Percentiles rank a stretch among this genome's conserved stretches.
phyloP scores from a whole-genome alignment of 805 yeast genomes.

The Cyberlindnera veronae region DNA sequence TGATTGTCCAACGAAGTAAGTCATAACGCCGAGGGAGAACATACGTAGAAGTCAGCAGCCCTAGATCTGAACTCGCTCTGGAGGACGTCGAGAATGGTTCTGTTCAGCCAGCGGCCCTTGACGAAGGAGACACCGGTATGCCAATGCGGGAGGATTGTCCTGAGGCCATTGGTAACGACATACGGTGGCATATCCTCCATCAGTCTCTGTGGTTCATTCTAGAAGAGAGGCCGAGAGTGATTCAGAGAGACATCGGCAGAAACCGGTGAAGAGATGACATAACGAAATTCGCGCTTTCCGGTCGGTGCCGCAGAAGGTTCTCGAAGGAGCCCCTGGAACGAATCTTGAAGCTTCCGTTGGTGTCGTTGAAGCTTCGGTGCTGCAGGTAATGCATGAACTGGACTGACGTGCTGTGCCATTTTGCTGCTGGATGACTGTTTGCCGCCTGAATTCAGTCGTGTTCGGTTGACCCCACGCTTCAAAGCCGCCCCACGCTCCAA shows the following conservation, averaged over 20 bases:
- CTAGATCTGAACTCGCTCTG: conserved; percentile 21
- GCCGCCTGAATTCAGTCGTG: no score
- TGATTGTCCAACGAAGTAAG: neutral
- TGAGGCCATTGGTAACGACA: conserved; percentile 29
- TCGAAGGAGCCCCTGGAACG: no score
- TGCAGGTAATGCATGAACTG: no score
- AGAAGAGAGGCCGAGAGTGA: neutral
- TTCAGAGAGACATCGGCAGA: neutral
- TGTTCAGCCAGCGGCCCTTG: conserved; percentile 26
- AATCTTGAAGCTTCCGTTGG: no score
- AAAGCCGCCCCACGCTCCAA: neutral
- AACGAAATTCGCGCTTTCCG: no score
- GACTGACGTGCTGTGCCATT: no score
- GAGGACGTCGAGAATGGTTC: conserved; percentile 20
- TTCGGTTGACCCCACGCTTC: no score
- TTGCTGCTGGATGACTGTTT: neutral
- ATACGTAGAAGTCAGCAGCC: conserved; percentile 10
- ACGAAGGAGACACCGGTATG: conserved; percentile 17
- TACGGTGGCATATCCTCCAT: conserved; percentile 8
- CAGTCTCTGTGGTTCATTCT: neutral
- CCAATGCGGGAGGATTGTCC: conserved; percentile 72
- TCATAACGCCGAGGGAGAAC: neutral
- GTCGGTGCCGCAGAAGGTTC: no score
- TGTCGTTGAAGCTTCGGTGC: no score
- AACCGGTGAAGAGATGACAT: neutral